A percentile compares a stretch with the other conserved stretches of the same genome.
phyloP scores from a whole-genome alignment of 2,329 filamentous ascomycete species.

The Coniochaeta prunicola region DNA sequence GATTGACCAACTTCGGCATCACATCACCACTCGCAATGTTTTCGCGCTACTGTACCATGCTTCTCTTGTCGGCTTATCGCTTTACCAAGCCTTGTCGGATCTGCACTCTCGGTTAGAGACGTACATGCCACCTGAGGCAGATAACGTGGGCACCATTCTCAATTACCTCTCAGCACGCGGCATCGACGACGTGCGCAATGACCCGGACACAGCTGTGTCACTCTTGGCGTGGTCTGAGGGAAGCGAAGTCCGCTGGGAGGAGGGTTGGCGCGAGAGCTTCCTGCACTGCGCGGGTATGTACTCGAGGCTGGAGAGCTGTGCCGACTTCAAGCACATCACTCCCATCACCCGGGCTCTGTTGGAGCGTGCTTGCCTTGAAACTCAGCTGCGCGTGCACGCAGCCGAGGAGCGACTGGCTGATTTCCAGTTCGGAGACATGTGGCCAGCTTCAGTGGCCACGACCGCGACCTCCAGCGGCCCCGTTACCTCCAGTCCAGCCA shows the following conservation, averaged over 20 bases:
- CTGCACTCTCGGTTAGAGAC: slow-evolving; percentile 52
- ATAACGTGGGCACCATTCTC: slow-evolving; percentile 52
- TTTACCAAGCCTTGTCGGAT: slow-evolving; percentile 57
- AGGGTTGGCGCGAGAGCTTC: slow-evolving; percentile 62
- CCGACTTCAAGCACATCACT: slow-evolving; percentile 52
- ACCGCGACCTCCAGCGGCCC: slow-evolving; percentile 19
- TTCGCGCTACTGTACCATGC: slow-evolving; percentile 58
- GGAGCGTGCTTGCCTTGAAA: slow-evolving; percentile 53
- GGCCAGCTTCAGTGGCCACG: slow-evolving; percentile 34
- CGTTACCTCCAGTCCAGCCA: slow-evolving; percentile 29
- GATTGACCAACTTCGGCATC: slow-evolving; percentile 45
- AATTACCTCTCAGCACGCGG: slow-evolving; percentile 52
- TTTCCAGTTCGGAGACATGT: slow-evolving; percentile 57
- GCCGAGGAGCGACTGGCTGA: slow-evolving; percentile 53
- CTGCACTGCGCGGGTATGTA: slow-evolving; percentile 61
- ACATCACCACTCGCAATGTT: slow-evolving; percentile 62
- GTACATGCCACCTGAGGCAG: slow-evolving; percentile 48
- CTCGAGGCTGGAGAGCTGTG: slow-evolving; percentile 38
- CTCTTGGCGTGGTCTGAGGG: slow-evolving; percentile 60
- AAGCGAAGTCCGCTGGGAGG: slow-evolving; percentile 54
- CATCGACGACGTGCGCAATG: slow-evolving; percentile 58
- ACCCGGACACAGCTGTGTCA: slow-evolving; percentile 50
- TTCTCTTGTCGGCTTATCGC: slow-evolving; percentile 56
- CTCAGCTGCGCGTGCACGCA: slow-evolving; percentile 53
- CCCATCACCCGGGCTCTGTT: slow-evolving; percentile 57